Base-by-base conservation (phyloP, 179 eudicot species). In the Pouteria campechiana region DNA sequence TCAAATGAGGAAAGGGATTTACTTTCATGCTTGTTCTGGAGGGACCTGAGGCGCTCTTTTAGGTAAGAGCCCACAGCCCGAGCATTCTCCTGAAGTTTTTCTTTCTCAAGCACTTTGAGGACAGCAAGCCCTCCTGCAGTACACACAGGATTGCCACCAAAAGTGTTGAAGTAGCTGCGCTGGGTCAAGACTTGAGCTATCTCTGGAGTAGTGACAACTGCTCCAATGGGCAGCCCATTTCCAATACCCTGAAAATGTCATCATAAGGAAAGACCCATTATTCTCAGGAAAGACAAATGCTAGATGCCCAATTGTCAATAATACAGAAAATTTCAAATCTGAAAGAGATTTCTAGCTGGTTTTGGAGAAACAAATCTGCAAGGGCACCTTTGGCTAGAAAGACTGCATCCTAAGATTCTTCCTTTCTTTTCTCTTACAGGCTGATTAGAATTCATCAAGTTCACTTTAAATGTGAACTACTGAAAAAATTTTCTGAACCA, bases 51-150 rank as follows among this genome's bases (percentile, higher is more conserved):
- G 25, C 88, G 79, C 10, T 67, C 54, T 65, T 86, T 86, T 37
- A 86, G 67, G 57, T 90, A 64, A 38, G 78, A 59, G 17, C 98
- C 98, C 17, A 90, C 98, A 23, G 12, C 33, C 25, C 47, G 67
- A 14, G 94, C 94, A 73, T 90, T 86, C 50, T 82, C 72, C 67
- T 86, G 98, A 53, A 86, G 94, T 12, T 78, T 77, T 57, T 90
- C 98, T 54, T 57, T 79, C 58, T 86, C 96, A 32, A 87, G 79
- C 36, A 86, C 98, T 60, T 50, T 70, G 27, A 86, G 92, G 54
- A 90, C 96, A n/a, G 96, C 96, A 50, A 46, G 80, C 32, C 98
- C 98, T 22, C 82, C 98, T 39, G 94, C 72, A 44, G 92, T 86
- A 49, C 92, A 74, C 1, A 90, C 84, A 34, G 94, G 96, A 54